Conservation (phyloP, 1,284 basidiomycete genomes). For the Ceratobasidium sp. region DNA sequence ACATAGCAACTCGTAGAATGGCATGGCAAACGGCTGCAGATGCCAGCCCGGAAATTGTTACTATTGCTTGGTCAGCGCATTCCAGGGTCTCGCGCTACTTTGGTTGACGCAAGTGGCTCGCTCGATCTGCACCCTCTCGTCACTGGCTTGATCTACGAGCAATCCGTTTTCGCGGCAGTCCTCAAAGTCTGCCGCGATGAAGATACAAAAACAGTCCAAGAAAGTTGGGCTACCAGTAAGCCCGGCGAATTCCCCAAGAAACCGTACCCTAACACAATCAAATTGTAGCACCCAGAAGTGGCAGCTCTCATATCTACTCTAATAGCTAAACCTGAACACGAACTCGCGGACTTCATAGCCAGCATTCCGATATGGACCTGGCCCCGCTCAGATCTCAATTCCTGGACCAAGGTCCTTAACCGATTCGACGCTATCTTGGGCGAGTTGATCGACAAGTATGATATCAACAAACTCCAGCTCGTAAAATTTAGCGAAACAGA, state of each 20-base stretch:
- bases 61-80: neutral
- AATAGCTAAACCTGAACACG: constrained; percentile 66
- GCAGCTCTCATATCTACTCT: constrained; percentile 74
- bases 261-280: constrained; percentile 39
- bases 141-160: constrained; percentile 37
- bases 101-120: constrained; percentile 38
- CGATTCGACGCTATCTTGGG: constrained; percentile 92
- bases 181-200: constrained; percentile 40
- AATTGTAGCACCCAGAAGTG: constrained; percentile 72
- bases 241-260: constrained; percentile 3
- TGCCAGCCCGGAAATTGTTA: neutral
- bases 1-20: constrained; percentile 81
- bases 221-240: constrained; percentile 41
- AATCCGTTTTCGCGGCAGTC: constrained; percentile 12
- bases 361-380: constrained; percentile 86
- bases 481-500: constrained; percentile 79
- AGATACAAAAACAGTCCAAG: constrained; percentile 43
- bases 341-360: constrained; percentile 67
- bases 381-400: constrained; percentile 95
- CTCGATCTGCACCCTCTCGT: constrained; percentile 5
- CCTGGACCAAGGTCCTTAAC: constrained; percentile 95
- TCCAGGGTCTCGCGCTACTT: constrained; percentile 12
- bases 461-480: constrained; percentile 80
- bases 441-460: constrained; percentile 81
- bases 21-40: constrained; percentile 57